Conservation (phyloP, 129 eudicot genomes). For the Pittosporum tobira region DNA sequence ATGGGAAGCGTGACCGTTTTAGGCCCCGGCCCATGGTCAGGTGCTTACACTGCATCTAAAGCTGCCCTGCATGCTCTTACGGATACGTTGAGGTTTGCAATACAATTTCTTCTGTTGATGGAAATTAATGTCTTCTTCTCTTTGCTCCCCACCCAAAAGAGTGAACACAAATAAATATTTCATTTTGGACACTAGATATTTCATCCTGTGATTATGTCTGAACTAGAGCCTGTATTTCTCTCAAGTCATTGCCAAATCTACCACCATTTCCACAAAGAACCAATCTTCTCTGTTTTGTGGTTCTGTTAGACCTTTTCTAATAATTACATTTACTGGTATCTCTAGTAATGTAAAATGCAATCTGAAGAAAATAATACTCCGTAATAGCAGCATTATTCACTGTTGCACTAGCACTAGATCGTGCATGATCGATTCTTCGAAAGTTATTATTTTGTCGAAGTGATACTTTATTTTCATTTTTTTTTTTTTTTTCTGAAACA, state of each 20-base stretch:
- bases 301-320: neutral
- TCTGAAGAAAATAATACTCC: neutral
- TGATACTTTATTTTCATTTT: too few species aligned
- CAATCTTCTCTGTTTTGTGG: neutral
- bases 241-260: too few species aligned
- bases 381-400: neutral
- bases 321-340: neutral
- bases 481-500: too few species aligned
- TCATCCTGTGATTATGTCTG: too few species aligned
- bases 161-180: too few species aligned
- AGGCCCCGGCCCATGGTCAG: constrained; percentile 94
- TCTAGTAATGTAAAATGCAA: neutral
- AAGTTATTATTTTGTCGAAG: too few species aligned
- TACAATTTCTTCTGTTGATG: neutral
- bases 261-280: neutral
- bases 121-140: neutral
- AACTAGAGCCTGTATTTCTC: too few species aligned
- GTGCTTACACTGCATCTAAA: constrained; percentile 78
- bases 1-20: constrained; percentile 68
- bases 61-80: constrained; percentile 85
- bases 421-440: neutral
- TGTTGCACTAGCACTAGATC: neutral
- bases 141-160: neutral
- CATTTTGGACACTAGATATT: too few species aligned
- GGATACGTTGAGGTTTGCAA: constrained; percentile 67